Percentiles rank a stretch among this genome's conserved stretches.
Evolutionary conservation across 1,284 basidiomycete species (phyloP).

Genomic region (Ustilago cynodontis): DNA sequence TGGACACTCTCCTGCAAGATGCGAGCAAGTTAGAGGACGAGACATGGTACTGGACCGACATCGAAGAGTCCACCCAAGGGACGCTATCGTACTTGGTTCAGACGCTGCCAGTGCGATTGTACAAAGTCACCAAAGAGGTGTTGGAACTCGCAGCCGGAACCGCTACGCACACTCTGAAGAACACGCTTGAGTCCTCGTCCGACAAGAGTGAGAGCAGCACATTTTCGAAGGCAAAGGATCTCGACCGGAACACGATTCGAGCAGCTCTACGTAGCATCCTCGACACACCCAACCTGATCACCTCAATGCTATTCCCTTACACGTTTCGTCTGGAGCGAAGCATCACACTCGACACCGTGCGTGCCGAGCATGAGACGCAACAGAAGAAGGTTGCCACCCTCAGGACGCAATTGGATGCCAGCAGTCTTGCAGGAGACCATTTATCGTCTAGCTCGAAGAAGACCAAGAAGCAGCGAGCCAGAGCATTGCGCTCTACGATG

Average conservation of each 20-base stretch:
- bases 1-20: constrained; percentile 53
- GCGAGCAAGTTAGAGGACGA: constrained; percentile 53
- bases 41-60: constrained; percentile 61
- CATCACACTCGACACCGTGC: constrained; percentile 31
- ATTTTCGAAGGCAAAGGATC: constrained; percentile 14
- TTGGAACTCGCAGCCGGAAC: constrained; percentile 43
- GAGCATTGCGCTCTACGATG: constrained; percentile 36
- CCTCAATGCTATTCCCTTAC: constrained; percentile 58
- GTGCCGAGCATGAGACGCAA: constrained; percentile 24
- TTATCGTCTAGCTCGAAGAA: constrained; percentile 20
- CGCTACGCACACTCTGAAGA: constrained; percentile 28
- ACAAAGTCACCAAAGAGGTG: constrained; percentile 29
- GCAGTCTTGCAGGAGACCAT: constrained; percentile 20
- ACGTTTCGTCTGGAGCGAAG: constrained; percentile 35
- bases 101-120: constrained; percentile 50
- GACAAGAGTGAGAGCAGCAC: constrained; percentile 10
- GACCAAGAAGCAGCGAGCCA: constrained; percentile 32
- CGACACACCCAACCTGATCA: constrained; percentile 53
- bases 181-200: constrained; percentile 23
- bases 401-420: constrained; percentile 31
- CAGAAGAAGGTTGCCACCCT: constrained; percentile 30
- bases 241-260: constrained; percentile 30
- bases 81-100: constrained; percentile 53
- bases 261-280: constrained; percentile 39
- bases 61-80: constrained; percentile 48